Evolutionary conservation across 148 eudicot genomes (phyloP).

Genomic region (Arctostaphylos glauca): DNA sequence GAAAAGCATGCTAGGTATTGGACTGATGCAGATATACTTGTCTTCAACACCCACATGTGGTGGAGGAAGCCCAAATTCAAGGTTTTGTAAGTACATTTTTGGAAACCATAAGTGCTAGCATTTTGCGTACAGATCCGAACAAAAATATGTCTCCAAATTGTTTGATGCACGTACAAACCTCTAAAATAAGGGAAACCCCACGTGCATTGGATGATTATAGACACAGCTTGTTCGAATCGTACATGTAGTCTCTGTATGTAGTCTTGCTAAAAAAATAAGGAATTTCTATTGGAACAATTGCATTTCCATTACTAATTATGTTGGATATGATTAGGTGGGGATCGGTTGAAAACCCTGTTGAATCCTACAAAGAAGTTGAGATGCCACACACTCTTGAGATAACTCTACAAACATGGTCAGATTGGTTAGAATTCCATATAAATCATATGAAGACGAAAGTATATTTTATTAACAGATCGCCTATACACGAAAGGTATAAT

Average conservation of each 20-base stretch:
- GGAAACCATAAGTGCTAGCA: background rate
- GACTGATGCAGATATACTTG: constrained; percentile 16
- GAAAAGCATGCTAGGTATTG: constrained; percentile 18
- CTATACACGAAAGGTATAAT: constrained; percentile 6
- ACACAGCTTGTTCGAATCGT: too few relatives aligned
- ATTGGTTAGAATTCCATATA: constrained; percentile 8
- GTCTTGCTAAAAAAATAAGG: too few relatives aligned
- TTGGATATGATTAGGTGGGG: constrained; percentile 10
- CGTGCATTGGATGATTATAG: too few relatives aligned
- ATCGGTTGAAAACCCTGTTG: background rate
- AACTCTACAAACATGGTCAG: constrained; percentile 3
- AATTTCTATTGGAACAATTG: background rate
- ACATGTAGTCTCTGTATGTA: too few relatives aligned
- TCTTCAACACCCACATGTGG: constrained; percentile 11
- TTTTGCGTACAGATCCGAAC: background rate
- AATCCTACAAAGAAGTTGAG: constrained; percentile 1
- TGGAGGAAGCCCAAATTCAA: constrained; percentile 10
- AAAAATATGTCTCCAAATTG: too few relatives aligned
- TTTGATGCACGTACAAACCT: too few relatives aligned
- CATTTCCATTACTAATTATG: background rate
- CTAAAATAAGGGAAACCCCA: too few relatives aligned
- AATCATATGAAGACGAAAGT: background rate
- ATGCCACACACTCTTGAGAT: background rate
- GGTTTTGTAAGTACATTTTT: constrained; percentile 16
- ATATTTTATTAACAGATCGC: constrained; percentile 10